These are phyloP conservation scores for Limtongia smithiae DNA, from an alignment of 805 yeast species.

Conservation along the genomic window DNA sequence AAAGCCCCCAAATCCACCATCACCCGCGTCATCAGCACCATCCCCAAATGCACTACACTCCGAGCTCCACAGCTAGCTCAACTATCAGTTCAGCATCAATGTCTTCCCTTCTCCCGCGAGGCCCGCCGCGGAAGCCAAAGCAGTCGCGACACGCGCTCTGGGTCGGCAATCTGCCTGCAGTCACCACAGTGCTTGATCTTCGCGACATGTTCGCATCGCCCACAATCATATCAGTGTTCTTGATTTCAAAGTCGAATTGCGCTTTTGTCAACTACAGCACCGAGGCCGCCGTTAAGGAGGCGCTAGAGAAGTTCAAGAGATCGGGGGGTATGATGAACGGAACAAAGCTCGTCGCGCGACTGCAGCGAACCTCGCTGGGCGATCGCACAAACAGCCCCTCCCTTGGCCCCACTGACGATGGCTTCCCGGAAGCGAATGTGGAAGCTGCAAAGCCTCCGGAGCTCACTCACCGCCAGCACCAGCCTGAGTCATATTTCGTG, in stretches of 20 bases:
- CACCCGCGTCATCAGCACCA: constrained; percentile 2
- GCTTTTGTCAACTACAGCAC: constrained; percentile 42
- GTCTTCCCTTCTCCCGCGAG: constrained; percentile 33
- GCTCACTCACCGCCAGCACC: neutral
- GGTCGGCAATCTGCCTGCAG: constrained; percentile 44
- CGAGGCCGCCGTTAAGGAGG: constrained; percentile 36
- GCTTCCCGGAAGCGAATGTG: neutral
- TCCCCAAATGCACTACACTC: neutral
- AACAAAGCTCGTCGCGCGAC: constrained; percentile 36
- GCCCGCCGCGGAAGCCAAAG: constrained; percentile 43
- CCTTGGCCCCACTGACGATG: neutral
- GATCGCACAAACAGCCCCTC: constrained; percentile 18
- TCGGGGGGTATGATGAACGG: constrained; percentile 37
- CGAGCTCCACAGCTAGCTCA: neutral
- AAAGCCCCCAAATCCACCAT: constrained; percentile 8
- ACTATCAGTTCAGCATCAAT: constrained; percentile 1
- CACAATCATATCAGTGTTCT: constrained; percentile 39
- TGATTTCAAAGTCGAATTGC: constrained; percentile 43
- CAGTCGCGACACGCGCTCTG: constrained; percentile 45
- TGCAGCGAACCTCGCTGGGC: constrained; percentile 27
- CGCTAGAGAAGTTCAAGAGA: constrained; percentile 31
- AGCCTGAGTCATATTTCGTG: constrained; percentile 37
- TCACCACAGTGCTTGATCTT: constrained; percentile 38
- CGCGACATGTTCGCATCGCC: constrained; percentile 40
- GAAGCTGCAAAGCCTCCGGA: neutral